Base-by-base conservation (phyloP, 1,284 basidiomycete species). In the Leccinum angustisporum region DNA sequence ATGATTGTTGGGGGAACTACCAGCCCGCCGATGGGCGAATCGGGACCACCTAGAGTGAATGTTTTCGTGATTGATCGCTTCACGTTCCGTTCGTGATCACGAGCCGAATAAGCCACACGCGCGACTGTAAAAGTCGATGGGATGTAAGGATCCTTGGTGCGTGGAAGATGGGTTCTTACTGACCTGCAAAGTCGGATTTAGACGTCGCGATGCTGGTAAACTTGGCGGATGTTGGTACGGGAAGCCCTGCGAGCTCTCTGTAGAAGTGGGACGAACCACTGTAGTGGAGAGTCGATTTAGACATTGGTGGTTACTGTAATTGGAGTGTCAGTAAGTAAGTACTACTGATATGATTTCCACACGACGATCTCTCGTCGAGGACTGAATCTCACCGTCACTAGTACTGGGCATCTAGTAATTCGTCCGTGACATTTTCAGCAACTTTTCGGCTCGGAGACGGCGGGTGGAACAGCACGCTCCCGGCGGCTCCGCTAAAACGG, bases 61-160 rank as follows among this genome's bases (percentile, higher is more conserved):
- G 78, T 78, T 66, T 81, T 85, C 3, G 72, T 66, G 50, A 81
- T 62, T 4, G 76, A 77, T 57, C 80, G 76, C 65, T 84, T 86
- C 36, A 69, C 64, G 54, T 86, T 85, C 52, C 78, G 75, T 7
- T 74, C 70, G 65, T 86, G 83, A 68, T 87, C 83, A 43, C 76
- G 73, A 14, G 78, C 71, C 2, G 79, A 77, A 57, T 79, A 82
- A 0, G 76, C 73, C 8, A 85, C 68, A 11, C 81, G 76, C 18
- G 83, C 70, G 14, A 76, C 82, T 82, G 56, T 8, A 25, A 14
- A 50, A 5, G 46, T 18, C 0, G 40, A 10, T 43, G n/a, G 7
- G n/a, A 43, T 18, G n/a, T 43, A 5, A 10, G 0, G 2, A 43
- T 43, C 5, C 8, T 14, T 34, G 33, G 33, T 34, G 33, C 33